Conservation (phyloP, 352 stramenopile species). For the Phytophthora pistaciae region DNA sequence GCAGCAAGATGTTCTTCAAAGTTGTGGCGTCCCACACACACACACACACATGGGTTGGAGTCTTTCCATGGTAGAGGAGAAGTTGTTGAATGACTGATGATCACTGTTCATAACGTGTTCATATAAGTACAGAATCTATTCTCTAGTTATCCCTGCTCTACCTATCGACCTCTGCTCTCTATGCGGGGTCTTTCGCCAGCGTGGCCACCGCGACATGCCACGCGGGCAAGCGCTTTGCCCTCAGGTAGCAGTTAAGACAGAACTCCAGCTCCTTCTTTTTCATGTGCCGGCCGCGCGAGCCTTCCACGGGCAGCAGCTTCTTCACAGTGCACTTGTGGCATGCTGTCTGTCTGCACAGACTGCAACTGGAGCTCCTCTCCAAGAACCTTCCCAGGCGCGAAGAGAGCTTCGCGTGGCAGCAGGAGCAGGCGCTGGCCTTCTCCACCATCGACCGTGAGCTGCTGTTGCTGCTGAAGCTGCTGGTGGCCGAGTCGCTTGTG, state of each 20-base stretch:
- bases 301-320: conserved; percentile 41
- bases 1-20: conserved; percentile 1
- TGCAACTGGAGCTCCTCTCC: conserved; percentile 27
- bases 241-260: conserved; percentile 47
- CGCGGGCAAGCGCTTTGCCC: conserved; percentile 30
- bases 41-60: background rate
- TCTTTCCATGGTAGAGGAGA: too few relatives aligned
- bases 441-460: conserved; percentile 9
- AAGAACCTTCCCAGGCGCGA: conserved; percentile 27
- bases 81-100: background rate
- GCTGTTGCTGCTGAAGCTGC: conserved; percentile 25
- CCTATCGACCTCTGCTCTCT: conserved; percentile 8
- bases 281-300: conserved; percentile 31
- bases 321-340: conserved; percentile 55
- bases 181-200: conserved; percentile 15
- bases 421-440: conserved; percentile 24
- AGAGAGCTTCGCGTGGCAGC: conserved; percentile 41
- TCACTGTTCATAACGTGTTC: background rate
- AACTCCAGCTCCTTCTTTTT: conserved; percentile 41
- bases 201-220: conserved; percentile 35
- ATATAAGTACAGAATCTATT: background rate
- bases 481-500: conserved; percentile 16
- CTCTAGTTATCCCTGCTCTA: background rate
- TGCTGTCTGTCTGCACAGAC: conserved; percentile 29
- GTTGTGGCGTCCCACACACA: background rate